phyloP scores from a whole-genome alignment of 148 eudicot genomes.

The Nyssa sinensis region DNA sequence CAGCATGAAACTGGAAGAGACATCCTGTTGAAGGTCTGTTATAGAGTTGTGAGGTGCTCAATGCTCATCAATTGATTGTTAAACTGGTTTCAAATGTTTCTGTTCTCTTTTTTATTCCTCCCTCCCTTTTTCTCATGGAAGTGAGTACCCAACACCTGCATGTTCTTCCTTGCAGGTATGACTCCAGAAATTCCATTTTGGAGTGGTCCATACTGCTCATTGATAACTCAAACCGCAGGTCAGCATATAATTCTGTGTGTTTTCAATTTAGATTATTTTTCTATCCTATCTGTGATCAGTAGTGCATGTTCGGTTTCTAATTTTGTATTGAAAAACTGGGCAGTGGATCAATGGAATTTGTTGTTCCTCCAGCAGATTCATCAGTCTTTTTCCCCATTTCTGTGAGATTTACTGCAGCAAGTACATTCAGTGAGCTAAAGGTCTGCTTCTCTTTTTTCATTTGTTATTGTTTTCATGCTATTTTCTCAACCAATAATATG shows the following conservation, averaged over 20 bases:
- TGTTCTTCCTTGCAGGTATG: constrained; percentile 54
- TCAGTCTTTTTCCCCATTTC: constrained; percentile 90
- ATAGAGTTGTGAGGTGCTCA: no score
- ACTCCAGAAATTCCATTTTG: constrained; percentile 79
- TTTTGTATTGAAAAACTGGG: constrained; percentile 19
- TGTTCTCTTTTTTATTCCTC: no score
- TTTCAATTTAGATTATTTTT: no score
- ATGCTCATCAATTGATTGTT: no score
- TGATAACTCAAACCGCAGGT: constrained; percentile 93
- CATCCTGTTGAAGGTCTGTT: no score
- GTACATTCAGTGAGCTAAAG: constrained; percentile 86
- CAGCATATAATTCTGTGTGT: no score
- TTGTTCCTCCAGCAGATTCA: constrained; percentile 83
- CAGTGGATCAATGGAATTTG: constrained; percentile 96
- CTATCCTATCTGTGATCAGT: background rate
- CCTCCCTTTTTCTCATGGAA: no score
- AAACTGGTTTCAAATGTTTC: no score
- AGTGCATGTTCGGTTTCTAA: constrained; percentile 1
- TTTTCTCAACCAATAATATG: no score
- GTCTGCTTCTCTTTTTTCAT: constrained; percentile 27
- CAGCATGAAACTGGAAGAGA: no score
- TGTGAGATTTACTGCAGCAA: constrained; percentile 77
- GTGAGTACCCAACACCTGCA: background rate
- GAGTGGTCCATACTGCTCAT: constrained; percentile 94
- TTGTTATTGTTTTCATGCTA: no score